These are phyloP conservation scores for Larix kaempferi DNA, from an alignment of 75 land plant genomes.

Conservation along the genomic window DNA sequence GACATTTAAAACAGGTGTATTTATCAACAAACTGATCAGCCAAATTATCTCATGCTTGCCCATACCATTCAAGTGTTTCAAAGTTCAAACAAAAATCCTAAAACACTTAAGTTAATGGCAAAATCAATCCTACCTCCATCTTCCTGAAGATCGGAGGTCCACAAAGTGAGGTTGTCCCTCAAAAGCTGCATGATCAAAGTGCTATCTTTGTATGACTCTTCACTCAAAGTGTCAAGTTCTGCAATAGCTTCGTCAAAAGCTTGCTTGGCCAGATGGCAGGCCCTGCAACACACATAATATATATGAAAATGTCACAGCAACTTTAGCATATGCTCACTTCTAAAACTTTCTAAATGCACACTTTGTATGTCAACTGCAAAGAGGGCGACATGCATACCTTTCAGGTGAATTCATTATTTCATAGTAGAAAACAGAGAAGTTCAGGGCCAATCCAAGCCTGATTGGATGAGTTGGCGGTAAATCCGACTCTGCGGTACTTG, in stretches of 20 bases:
- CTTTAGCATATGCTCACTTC: background rate
- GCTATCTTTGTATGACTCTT: slow-evolving; percentile 61
- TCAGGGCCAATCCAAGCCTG: slow-evolving; percentile 48
- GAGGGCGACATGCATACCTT: slow-evolving; percentile 18
- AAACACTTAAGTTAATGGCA: background rate
- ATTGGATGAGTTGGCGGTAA: slow-evolving; percentile 54
- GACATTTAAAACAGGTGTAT: background rate
- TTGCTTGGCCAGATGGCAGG: slow-evolving; percentile 50
- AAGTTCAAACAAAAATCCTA: too few species aligned
- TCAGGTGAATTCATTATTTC: slow-evolving; percentile 57
- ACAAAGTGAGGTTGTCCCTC: slow-evolving; percentile 47
- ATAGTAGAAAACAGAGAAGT: slow-evolving; percentile 60
- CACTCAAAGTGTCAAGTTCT: slow-evolving; percentile 51
- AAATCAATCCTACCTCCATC: slow-evolving; percentile 32
- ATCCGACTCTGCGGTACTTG: slow-evolving; percentile 40
- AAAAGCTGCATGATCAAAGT: slow-evolving; percentile 56
- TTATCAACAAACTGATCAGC: background rate
- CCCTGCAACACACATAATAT: slow-evolving; percentile 22
- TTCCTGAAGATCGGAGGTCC: slow-evolving; percentile 59
- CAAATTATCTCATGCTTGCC: background rate
- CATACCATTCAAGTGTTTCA: too few species aligned
- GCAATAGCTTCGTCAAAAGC: slow-evolving; percentile 62
- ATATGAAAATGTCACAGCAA: background rate
- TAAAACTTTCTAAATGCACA: background rate
- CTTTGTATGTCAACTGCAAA: background rate